Evolutionary conservation across 192 early-diverging fungal genomes (phyloP), one percentile per base, ranked within the genome.

Genomic region (Mortierella claussenii): DNA sequence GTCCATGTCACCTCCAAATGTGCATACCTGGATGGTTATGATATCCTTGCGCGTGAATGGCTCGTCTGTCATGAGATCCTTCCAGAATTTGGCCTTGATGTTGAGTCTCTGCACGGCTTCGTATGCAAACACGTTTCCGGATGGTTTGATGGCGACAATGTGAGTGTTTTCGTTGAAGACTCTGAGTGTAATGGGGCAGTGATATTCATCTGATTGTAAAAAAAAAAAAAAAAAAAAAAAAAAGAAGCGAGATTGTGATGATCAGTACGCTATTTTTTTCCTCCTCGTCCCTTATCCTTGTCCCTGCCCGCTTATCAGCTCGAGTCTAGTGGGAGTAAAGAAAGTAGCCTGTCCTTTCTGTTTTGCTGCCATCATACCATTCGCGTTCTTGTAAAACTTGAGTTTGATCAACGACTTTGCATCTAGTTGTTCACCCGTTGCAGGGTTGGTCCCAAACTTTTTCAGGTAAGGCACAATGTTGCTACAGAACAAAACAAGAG

Each of bases 141-240:
- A 90, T 9, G 91, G 82, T 33, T 84, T 88, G 60, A 96, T 89
- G 31, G 94, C 93, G 0, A 93, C 94, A 68, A 99, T 97, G 32
- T 94, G 92, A 2, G 90, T 89, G 61, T 89, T 86, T 33, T 91
- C 92, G 26, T 85, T 90, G 61, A 99, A 95, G 12, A 89, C 91
- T 66, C 93, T 93, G 56, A 94, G 94, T 7, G 97, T 95, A 46
- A 97, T 89, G 5, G 97, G 97, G 69, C 95, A 96, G 51, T 92
- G 84, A 54, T 89, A 96, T 30, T 92, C 86, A 32, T 87, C 96
- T 82, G 13, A n/a, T 32, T 8, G 30, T 9, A 24, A 12, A 12
- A 15, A 31, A 23, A 65, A 24, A 24, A 32, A 53, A 2, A 37
- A 18, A 49, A 40, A 42, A 56, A 47, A 33, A 48, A 43, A n/a